Evolutionary conservation across 163 green algal genomes (phyloP), one percentile per base, ranked within the genome.

Genomic region (Trebouxiophyceae sp.): DNA sequence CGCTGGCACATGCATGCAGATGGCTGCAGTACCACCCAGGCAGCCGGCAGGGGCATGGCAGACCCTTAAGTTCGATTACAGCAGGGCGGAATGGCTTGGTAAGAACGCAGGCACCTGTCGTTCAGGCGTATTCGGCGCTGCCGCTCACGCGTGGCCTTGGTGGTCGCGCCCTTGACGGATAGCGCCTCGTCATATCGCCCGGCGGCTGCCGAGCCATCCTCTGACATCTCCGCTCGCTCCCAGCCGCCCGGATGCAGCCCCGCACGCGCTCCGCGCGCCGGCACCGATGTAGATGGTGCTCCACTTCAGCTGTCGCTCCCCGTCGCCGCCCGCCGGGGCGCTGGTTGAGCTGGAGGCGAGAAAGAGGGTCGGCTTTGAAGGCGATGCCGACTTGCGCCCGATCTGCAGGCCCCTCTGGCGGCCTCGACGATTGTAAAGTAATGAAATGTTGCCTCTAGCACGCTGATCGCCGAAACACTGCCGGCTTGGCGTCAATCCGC

Each of bases 111-210:
- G 24, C 58, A 79, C 73, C 62, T 81, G 20, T 83, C 72, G 57
- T 87, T 87, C 24, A 87, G 61, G 5, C 73, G 70, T 59, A 84
- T 76, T 2, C 80, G 65, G 16, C 80, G 63, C 12, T 60, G 60
- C 50, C 77, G 73, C 57, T 87, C 80, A 3, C 80, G 60, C 30
- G 30, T 67, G 28, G 80, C 77, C 60, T 87, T 87, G 57, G 33
- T 75, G 26, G 57, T 73, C 47, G 46, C 39, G 12, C 39, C 39
- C 19, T 50, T 50, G 12, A 50, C 39, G 39, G 39, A 50, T 16
- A 50, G 12, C 12, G 39, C 39, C 19, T 50, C 39, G 19, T 50
- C 39, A 50, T n/a, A 50, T 16, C 39, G 12, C 39, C 39, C 39
- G 39, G 39, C 12, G 12, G 19, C 19, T 16, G 39, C 39, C 19